Evolutionary conservation across 169 alveolate species (phyloP).

Genomic region (Cryptosporidium ubiquitum): DNA sequence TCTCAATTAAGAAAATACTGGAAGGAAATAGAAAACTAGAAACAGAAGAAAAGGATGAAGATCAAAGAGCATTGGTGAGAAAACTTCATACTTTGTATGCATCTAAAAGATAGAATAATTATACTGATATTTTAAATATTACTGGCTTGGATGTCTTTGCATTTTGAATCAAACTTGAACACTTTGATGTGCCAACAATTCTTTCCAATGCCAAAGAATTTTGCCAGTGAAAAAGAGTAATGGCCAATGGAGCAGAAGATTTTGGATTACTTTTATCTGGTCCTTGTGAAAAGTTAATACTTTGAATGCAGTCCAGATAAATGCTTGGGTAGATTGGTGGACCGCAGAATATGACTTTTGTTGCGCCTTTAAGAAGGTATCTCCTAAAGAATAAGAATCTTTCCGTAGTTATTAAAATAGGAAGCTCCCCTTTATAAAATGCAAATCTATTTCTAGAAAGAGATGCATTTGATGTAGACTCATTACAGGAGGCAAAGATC

Average conservation of each 20-base stretch:
- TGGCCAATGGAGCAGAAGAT: conserved; percentile 16
- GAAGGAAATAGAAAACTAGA: conserved; percentile 25
- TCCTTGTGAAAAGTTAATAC: conserved; percentile 39
- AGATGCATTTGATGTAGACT: conserved; percentile 58
- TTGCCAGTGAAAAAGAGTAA: conserved; percentile 51
- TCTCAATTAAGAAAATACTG: conserved; percentile 46
- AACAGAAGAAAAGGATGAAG: conserved; percentile 32
- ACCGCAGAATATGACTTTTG: conserved; percentile 75
- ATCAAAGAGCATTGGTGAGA: conserved; percentile 49
- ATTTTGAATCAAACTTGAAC: conserved; percentile 36
- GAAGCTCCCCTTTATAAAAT: conserved; percentile 72
- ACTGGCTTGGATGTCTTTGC: conserved; percentile 33
- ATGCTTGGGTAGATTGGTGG: conserved; percentile 82
- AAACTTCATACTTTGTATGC: conserved; percentile 28
- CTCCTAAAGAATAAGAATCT: conserved; percentile 82
- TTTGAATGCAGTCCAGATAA: conserved; percentile 71
- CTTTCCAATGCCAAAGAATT: conserved; percentile 70
- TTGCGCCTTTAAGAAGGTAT: conserved; percentile 81
- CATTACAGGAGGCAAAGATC: conserved; percentile 65
- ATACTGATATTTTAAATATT: conserved; percentile 3
- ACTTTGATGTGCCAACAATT: conserved; percentile 60
- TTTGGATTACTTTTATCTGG: conserved; percentile 1
- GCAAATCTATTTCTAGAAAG: conserved; percentile 70
- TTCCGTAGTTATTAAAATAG: conserved; percentile 78
- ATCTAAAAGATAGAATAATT: background rate